Percentiles rank a stretch among this genome's conserved stretches.
phyloP scores from a whole-genome alignment of 305 asterid species.

The Fraxinus baroniana region DNA sequence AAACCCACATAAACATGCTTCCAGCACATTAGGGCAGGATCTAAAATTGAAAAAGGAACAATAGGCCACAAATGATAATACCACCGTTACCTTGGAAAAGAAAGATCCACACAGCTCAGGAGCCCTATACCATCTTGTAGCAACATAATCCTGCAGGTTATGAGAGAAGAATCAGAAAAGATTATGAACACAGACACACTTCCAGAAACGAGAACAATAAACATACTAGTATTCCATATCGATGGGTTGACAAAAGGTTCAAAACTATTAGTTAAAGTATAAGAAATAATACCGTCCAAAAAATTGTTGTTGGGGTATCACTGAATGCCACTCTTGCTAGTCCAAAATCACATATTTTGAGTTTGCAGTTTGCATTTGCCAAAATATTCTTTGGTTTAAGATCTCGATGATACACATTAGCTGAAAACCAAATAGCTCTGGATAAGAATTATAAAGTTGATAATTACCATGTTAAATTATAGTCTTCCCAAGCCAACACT shows the following conservation, averaged over 20 bases:
- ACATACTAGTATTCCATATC: background rate
- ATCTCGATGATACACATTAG: no score
- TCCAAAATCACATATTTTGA: no score
- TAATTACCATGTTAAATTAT: no score
- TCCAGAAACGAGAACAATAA: background rate
- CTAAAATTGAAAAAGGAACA: conserved; percentile 13
- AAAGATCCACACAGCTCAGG: conserved; percentile 52
- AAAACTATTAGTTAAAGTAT: background rate
- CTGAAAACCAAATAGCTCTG: no score
- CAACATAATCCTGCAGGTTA: conserved; percentile 43
- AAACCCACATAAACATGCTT: background rate
- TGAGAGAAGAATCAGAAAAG: conserved; percentile 14
- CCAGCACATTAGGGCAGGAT: background rate
- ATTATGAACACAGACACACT: conserved; percentile 6
- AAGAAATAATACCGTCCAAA: conserved; percentile 39
- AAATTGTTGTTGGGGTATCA: no score
- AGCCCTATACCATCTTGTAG: conserved; percentile 62
- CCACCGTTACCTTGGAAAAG: conserved; percentile 66
- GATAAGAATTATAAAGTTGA: no score
- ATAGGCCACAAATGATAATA: conserved; percentile 9
- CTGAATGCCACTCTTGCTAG: no score
- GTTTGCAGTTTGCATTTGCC: no score
- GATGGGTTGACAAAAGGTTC: conserved; percentile 11
- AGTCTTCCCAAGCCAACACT: no score
- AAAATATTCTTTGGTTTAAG: no score